Evolutionary conservation across 495 filamentous ascomycete species (phyloP).

Genomic region (Neurospora discreta): DNA sequence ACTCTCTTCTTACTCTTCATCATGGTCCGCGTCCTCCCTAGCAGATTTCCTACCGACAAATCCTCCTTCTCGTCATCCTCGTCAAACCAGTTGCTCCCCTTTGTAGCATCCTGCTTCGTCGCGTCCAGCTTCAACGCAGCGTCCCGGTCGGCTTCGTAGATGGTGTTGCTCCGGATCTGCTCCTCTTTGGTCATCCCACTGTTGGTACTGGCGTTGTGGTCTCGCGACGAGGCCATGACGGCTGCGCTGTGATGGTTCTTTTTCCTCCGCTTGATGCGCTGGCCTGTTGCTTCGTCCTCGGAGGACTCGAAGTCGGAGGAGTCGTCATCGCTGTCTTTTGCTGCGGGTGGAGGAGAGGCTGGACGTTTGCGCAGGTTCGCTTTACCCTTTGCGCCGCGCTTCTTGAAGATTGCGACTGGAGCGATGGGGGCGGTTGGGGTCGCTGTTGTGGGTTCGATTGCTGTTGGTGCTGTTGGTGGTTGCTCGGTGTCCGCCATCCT

Average conservation of each 20-base stretch:
- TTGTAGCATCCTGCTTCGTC: conserved; percentile 77
- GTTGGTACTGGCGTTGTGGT: conserved; percentile 16
- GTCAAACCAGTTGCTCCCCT: conserved; percentile 83
- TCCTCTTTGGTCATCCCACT: conserved; percentile 18
- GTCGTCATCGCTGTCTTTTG: conserved; percentile 38
- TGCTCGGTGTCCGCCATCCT: conserved; percentile 15
- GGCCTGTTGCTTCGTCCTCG: conserved; percentile 58
- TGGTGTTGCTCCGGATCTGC: conserved; percentile 28
- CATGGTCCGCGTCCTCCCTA: conserved; percentile 48
- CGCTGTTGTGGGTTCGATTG: conserved; percentile 5
- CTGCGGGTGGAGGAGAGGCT: conserved; percentile 64
- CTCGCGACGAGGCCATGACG: conserved; percentile 44
- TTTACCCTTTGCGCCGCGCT: conserved; percentile 65
- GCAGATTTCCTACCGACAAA: conserved; percentile 47
- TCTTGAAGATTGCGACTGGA: conserved; percentile 70
- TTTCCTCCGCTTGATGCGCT: conserved; percentile 64
- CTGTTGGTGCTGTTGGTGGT: conserved; percentile 6
- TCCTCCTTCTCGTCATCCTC: conserved; percentile 38
- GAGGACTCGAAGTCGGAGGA: conserved; percentile 59
- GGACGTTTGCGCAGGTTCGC: conserved; percentile 72
- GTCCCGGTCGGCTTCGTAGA: conserved; percentile 49
- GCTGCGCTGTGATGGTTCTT: conserved; percentile 42
- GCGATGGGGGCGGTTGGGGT: conserved; percentile 19
- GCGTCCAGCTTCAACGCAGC: conserved; percentile 48
- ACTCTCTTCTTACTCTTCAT: conserved; percentile 2